These are phyloP conservation scores for Wickerhamiella cacticola DNA, from an alignment of 805 yeast species.

Conservation along the genomic window DNA sequence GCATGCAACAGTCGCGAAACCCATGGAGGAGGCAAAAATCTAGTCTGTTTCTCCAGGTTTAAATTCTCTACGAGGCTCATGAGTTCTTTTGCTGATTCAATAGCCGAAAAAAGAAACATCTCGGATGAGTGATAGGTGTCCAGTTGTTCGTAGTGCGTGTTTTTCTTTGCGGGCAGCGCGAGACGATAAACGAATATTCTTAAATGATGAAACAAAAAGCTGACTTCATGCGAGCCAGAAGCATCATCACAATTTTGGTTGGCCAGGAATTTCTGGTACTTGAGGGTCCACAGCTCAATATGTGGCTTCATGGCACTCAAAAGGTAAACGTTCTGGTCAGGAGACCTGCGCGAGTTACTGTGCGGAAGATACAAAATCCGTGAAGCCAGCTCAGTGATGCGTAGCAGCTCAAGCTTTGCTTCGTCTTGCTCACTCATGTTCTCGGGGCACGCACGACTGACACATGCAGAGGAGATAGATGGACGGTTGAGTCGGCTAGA, in stretches of 20 bases:
- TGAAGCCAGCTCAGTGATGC: conserved; percentile 70
- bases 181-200: conserved; percentile 26
- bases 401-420: conserved; percentile 69
- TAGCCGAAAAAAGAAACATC: conserved; percentile 36
- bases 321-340: conserved; percentile 45
- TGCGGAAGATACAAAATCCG: conserved; percentile 59
- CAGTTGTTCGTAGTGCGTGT: too few relatives aligned
- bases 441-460: conserved; percentile 12
- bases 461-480: neutral
- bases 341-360: conserved; percentile 26
- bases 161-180: too few relatives aligned
- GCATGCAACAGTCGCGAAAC: conserved; percentile 74
- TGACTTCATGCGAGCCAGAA: conserved; percentile 19
- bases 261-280: conserved; percentile 33
- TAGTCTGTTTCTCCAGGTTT: conserved; percentile 45
- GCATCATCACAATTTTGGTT: neutral
- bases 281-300: conserved; percentile 64
- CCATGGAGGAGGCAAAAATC: conserved; percentile 89
- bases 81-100: conserved; percentile 70
- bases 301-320: conserved; percentile 64
- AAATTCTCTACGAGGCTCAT: conserved; percentile 59
- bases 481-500: neutral
- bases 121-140: neutral
- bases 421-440: conserved; percentile 42
- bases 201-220: neutral